Base-by-base conservation (phyloP, 495 filamentous ascomycete species). In the Penicillium turbatum region DNA sequence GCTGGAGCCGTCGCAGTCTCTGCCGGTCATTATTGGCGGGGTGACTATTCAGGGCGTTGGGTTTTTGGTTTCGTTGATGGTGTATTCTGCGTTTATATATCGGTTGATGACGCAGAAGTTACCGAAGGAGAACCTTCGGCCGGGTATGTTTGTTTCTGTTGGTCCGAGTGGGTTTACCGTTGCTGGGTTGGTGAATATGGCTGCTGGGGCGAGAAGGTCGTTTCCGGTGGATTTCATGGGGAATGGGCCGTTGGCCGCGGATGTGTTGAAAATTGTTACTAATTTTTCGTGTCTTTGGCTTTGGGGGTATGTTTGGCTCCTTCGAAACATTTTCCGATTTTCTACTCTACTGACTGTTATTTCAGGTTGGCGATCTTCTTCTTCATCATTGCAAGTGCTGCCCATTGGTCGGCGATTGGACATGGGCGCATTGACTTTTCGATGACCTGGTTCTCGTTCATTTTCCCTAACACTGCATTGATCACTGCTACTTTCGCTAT, bases 101-200 rank as follows among this genome's bases (percentile, higher is more conserved):
- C 81, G 90, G 34, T 78, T 95, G 37, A 95, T 95, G 90, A 92
- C 90, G 1, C 88, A 93, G 59, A 95, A 95, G 66, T 78, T 95
- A 0, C 90, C 90, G 5, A 79, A 80, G 53, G 89, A 90, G 64
- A 82, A 76, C 44, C 77, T 87, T 34, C 79, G 90, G 12, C 90
- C 90, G 0, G 89, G 86, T 42, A 89, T 93, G 80, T 93, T 93
- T 57, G 89, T 93, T 41, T 86, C 81, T 3, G 86, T 95, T 34
- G 89, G 89, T 5, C 89, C 89, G 0, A 80, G 78, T 39, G 88
- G 81, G 4, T 95, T 95, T 65, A 95, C 90, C 0, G 86, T 86
- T 5, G 78, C 86, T 0, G 88, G 84, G 0, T 60, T 92, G 7
- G 73, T 85, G 2, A 78, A 61, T 34, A 86, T 87, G 84, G 82